phyloP scores from a whole-genome alignment of 1,139 yeast genomes.

The Schizosaccharomyces versatilis region DNA sequence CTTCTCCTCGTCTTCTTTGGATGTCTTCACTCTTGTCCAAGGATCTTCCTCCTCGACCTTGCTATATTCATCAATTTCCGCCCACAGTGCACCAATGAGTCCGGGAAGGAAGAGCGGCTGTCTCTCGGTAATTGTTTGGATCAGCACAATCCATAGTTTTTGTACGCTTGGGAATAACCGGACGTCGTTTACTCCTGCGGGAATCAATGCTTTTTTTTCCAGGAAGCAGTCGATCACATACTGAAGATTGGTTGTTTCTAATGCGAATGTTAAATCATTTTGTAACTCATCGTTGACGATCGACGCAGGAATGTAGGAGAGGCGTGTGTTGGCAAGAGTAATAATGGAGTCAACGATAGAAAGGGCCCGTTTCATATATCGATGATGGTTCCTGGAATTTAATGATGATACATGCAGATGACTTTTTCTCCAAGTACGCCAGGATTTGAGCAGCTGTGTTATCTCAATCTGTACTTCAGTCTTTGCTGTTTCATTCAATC shows the following conservation, averaged over 20 bases:
- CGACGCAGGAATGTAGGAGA: neutral
- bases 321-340: neutral
- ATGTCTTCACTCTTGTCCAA: no score
- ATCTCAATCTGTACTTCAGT: neutral
- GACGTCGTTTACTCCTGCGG: neutral
- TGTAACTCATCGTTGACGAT: neutral
- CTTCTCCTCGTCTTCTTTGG: neutral
- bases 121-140: neutral
- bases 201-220: neutral
- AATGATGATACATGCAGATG: neutral
- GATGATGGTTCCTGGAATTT: neutral
- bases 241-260: neutral
- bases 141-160: neutral
- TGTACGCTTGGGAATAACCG: neutral
- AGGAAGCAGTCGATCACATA: neutral
- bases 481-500: neutral
- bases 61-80: neutral
- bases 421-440: neutral
- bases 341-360: neutral
- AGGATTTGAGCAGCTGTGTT: neutral
- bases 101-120: neutral
- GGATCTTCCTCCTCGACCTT: neutral
- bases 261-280: neutral
- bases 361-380: neutral
- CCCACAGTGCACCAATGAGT: neutral